Percentiles rank a stretch among this genome's conserved stretches.
Conservation (phyloP, 257 asterid genomes). For the Knoxia roxburghii region DNA sequence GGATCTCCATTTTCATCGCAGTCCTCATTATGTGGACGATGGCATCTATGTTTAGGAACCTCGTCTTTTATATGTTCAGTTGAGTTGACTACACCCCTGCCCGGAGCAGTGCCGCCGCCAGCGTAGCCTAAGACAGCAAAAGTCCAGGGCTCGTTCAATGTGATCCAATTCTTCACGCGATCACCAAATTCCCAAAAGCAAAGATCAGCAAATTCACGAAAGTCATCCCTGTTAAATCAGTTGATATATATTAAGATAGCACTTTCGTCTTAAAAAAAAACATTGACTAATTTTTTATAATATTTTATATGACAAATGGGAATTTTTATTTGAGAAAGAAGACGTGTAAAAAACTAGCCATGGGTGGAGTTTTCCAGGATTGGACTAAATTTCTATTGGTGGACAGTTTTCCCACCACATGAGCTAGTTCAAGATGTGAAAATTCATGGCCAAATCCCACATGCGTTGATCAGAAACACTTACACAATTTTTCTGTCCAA, state of each 20-base stretch:
- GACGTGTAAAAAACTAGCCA: too few relatives aligned
- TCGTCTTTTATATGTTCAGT: neutral
- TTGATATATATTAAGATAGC: too few relatives aligned
- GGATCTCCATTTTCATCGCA: constrained; percentile 17
- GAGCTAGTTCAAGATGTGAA: neutral
- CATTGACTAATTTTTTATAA: too few relatives aligned
- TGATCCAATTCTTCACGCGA: constrained; percentile 35
- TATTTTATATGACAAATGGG: too few relatives aligned
- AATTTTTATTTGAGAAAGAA: too few relatives aligned
- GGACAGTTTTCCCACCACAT: too few relatives aligned
- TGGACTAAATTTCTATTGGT: neutral
- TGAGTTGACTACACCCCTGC: constrained; percentile 20
- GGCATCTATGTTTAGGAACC: constrained; percentile 3
- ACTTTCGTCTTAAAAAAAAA: too few relatives aligned
- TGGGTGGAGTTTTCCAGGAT: neutral
- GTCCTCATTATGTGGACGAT: neutral
- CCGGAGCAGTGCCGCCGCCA: constrained; percentile 10
- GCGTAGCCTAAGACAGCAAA: constrained; percentile 19
- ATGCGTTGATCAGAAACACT: neutral
- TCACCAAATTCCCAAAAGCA: constrained; percentile 46
- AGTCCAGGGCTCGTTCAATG: constrained; percentile 32
- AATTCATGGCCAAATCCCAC: too few relatives aligned
- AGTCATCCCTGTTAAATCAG: constrained; percentile 21
- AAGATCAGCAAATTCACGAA: constrained; percentile 26
- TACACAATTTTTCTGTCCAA: constrained; percentile 7